Percentiles rank a stretch among this genome's conserved stretches.
Evolutionary conservation across 177 flowering plant species (phyloP).

Genomic region (Vitis hybrid): DNA sequence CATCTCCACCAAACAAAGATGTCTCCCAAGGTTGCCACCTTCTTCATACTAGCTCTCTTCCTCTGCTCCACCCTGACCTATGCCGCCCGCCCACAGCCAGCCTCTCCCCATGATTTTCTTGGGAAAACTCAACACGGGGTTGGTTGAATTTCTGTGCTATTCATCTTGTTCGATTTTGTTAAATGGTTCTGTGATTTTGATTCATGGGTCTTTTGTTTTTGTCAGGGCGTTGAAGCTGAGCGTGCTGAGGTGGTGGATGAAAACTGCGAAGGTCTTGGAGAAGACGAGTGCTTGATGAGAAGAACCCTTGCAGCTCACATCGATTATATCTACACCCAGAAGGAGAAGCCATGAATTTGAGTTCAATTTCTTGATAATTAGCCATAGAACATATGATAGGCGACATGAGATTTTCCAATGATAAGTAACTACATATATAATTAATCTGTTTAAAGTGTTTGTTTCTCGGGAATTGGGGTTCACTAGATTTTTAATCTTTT

Average conservation of each 20-base stretch:
- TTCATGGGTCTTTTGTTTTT: neutral
- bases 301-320: conserved; percentile 37
- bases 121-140: conserved; percentile 27
- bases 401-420: neutral
- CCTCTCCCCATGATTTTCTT: conserved; percentile 3
- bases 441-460: no score
- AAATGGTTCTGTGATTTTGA: neutral
- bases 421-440: neutral
- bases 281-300: conserved; percentile 45
- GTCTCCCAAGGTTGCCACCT: conserved; percentile 10
- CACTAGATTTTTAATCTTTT: neutral
- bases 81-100: conserved; percentile 43
- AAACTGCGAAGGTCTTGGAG: conserved; percentile 32
- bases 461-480: neutral
- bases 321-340: conserved; percentile 50
- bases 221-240: conserved; percentile 18
- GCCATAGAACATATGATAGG: no score
- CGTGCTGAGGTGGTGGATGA: conserved; percentile 22
- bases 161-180: neutral
- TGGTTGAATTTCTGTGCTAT: neutral
- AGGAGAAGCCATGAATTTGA: conserved; percentile 22
- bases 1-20: neutral
- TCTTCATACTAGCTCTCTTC: conserved; percentile 30
- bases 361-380: neutral
- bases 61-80: conserved; percentile 31